Conservation (phyloP, 257 asterid species). For the Nicotiana noctiflora region DNA sequence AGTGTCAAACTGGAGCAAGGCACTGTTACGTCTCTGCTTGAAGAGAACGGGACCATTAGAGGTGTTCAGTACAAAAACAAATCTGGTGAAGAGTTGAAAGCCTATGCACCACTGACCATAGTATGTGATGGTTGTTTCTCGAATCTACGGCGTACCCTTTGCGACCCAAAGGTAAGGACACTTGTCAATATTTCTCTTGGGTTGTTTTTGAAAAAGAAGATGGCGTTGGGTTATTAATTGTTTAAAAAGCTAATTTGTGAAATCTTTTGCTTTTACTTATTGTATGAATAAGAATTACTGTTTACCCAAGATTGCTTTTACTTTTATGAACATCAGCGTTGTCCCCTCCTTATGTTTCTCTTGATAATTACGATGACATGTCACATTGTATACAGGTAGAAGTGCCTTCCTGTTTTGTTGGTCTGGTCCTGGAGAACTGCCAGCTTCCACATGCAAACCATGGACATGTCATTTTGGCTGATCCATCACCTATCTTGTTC, state of each 20-base stretch:
- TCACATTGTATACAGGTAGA: constrained; percentile 33
- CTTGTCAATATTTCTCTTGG: not conserved
- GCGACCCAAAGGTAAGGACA: constrained; percentile 50
- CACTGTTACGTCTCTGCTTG: constrained; percentile 54
- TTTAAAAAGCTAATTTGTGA: not conserved
- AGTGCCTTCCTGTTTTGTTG: constrained; percentile 55
- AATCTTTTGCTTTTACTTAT: not conserved
- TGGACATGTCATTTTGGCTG: constrained; percentile 50
- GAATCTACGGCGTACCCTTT: constrained; percentile 54
- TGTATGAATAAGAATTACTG: not conserved
- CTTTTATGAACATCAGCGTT: not conserved
- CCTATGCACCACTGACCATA: constrained; percentile 56
- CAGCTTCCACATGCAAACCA: constrained; percentile 45
- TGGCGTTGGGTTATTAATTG: not conserved
- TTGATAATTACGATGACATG: not conserved
- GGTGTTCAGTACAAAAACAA: constrained; percentile 57
- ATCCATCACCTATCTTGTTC: constrained; percentile 51
- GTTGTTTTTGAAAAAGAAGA: not conserved
- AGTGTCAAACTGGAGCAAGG: constrained; percentile 73
- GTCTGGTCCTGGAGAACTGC: constrained; percentile 46
- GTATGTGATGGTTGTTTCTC: constrained; percentile 81
- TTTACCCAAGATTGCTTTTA: not conserved
- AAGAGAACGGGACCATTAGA: constrained; percentile 45
- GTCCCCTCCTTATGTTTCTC: not conserved
- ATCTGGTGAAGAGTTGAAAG: constrained; percentile 44